Conservation (phyloP, 2,329 filamentous ascomycete genomes). For the Penicillium sp. region DNA sequence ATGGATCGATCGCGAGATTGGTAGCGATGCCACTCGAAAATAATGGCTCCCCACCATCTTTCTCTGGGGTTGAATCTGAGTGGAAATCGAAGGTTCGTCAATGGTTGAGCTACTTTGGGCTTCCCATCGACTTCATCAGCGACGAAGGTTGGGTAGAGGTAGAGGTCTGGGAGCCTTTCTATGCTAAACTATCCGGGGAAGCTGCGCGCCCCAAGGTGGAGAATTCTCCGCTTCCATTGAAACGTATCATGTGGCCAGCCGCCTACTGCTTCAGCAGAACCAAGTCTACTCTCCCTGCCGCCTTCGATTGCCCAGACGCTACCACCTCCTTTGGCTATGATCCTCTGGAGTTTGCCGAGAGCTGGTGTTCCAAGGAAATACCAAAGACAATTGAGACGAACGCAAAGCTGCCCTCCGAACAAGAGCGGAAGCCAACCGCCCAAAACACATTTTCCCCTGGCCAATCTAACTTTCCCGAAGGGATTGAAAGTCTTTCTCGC, state of each 20-base stretch:
- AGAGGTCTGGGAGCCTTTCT: slow-evolving; percentile 48
- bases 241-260: slow-evolving; percentile 52
- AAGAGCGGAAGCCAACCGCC: slow-evolving; percentile 32
- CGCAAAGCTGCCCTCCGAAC: slow-evolving; percentile 20
- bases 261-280: slow-evolving; percentile 47
- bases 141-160: slow-evolving; percentile 47
- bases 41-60: slow-evolving; percentile 28
- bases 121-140: slow-evolving; percentile 35
- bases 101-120: slow-evolving; percentile 45
- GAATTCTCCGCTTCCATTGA: slow-evolving; percentile 39
- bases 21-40: slow-evolving; percentile 32
- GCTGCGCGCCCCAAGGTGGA: slow-evolving; percentile 34
- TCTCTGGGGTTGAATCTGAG: slow-evolving; percentile 23
- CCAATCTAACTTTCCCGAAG: slow-evolving; percentile 33
- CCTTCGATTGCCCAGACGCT: slow-evolving; percentile 25
- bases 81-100: slow-evolving; percentile 45
- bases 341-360: slow-evolving; percentile 49
- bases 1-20: slow-evolving; percentile 43
- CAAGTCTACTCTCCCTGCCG: slow-evolving; percentile 25
- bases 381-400: slow-evolving; percentile 27
- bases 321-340: slow-evolving; percentile 33
- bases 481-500: slow-evolving; percentile 45
- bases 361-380: slow-evolving; percentile 42
- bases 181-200: slow-evolving; percentile 42
- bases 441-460: slow-evolving; percentile 30